Base-by-base conservation (phyloP, 1,284 basidiomycete species). In the Termitomyces sp. region DNA sequence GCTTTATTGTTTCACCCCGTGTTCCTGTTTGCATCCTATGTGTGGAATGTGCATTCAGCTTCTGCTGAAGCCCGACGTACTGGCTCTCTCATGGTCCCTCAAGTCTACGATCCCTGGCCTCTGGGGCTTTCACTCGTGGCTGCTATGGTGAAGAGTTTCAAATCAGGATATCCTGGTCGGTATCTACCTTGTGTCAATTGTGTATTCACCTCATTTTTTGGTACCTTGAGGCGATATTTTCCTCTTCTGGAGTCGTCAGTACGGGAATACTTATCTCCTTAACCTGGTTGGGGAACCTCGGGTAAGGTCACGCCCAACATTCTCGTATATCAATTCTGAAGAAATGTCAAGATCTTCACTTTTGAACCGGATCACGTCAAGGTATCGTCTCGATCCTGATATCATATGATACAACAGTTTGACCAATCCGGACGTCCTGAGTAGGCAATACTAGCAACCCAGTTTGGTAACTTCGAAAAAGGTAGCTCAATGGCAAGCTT, bases 51-150 rank as follows among this genome's bases (percentile, higher is more conserved):
- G 28, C 60, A 58, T 21, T 42, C 38, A 5, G 56, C 67, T 36
- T 34, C 51, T 8, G 36, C 59, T 15, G 63, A 66, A 9, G 70
- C 70, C 0, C 62, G 62, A 8, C 56, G 60, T 3, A 57, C 62
- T 38, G 70, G 70, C 1, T 72, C 72, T 1, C 52, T 68, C 0
- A 42, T 73, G 36, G 64, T 68, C 2, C 71, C 72, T 0, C 61
- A 58, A 31, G 61, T 71, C 24, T 46, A 62, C 5, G 65, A 67
- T 36, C 56, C 58, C 4, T 62, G 60, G 34, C 62, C 67, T n/a
- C 60, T 61, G 9, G 62, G 68, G 5, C 50, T 68, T 10, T 64
- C 60, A 15, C 54, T 64, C n/a, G 53, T 69, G 13, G 41, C 34
- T 13, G 57, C 59, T 19, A 50, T 63, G 44, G 56, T 67, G 33